Percentiles rank a stretch among this genome's conserved stretches.
These are phyloP conservation scores for Saitozyma sp. DNA, from an alignment of 768 basidiomycete genomes.

Conservation along the genomic window DNA sequence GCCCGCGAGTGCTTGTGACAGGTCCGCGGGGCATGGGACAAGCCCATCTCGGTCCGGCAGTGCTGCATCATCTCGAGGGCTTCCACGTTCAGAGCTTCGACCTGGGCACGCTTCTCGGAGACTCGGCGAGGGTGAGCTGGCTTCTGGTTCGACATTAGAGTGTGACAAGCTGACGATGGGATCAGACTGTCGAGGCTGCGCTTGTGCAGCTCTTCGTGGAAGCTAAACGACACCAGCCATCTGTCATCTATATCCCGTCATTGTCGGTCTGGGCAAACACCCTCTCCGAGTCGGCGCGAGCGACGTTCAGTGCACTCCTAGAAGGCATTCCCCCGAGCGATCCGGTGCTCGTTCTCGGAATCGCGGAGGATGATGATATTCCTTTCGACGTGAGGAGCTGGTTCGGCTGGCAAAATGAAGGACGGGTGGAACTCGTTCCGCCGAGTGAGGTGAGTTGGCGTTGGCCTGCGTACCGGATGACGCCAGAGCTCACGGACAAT, in stretches of 20 bases:
- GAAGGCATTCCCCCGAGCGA: constrained; percentile 88
- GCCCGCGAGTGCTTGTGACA: constrained; percentile 80
- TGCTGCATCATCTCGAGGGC: constrained; percentile 90
- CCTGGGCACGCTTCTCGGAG: constrained; percentile 80
- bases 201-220: constrained; percentile 94
- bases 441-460: constrained; percentile 56
- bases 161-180: constrained; percentile 3
- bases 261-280: constrained; percentile 81
- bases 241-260: constrained; percentile 90
- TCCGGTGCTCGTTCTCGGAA: constrained; percentile 85
- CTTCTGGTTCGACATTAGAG: not conserved
- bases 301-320: constrained; percentile 84
- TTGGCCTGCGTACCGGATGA: not conserved
- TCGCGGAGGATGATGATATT: constrained; percentile 75
- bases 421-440: constrained; percentile 64
- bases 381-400: constrained; percentile 82
- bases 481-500: not conserved
- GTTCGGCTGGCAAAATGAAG: constrained; percentile 78
- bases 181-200: constrained; percentile 81
- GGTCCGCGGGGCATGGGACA: constrained; percentile 89
- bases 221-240: constrained; percentile 94
- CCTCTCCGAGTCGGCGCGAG: constrained; percentile 77
- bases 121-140: constrained; percentile 76
- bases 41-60: constrained; percentile 80
- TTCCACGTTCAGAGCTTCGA: constrained; percentile 94